A percentile compares a stretch with the other conserved stretches of the same genome.
Evolutionary conservation across 2,329 filamentous ascomycete species (phyloP).

Genomic region (Ilyonectria destructans): DNA sequence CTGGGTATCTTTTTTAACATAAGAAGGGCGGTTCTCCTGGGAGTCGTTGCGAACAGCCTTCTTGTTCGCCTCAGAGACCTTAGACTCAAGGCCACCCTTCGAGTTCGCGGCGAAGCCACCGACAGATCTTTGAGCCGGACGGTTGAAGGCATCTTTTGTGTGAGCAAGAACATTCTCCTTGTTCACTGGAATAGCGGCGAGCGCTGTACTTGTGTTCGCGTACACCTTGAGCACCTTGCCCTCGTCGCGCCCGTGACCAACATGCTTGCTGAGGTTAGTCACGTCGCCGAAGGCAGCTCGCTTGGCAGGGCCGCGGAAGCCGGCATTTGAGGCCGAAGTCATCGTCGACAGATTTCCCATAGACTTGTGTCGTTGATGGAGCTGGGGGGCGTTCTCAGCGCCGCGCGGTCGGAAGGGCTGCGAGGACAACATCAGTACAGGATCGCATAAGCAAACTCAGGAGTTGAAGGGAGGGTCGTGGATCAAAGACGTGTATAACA

Average conservation of each 20-base stretch:
- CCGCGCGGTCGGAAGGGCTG: conserved; percentile 61
- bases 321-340: conserved; percentile 46
- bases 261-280: conserved; percentile 75
- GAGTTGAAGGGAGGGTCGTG: conserved; percentile 39
- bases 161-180: conserved; percentile 63
- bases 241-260: conserved; percentile 50
- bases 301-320: conserved; percentile 71
- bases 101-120: conserved; percentile 42
- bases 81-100: conserved; percentile 45
- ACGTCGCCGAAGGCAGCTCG: conserved; percentile 87
- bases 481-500: conserved; percentile 15
- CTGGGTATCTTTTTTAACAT: conserved; percentile 41
- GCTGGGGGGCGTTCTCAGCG: conserved; percentile 67
- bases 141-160: conserved; percentile 57
- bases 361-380: conserved; percentile 90
- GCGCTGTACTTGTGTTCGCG: conserved; percentile 46
- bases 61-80: conserved; percentile 46
- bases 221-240: conserved; percentile 57
- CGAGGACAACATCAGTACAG: conserved; percentile 36
- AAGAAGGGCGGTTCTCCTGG: conserved; percentile 36
- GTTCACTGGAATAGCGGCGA: conserved; percentile 49
- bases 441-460: conserved; percentile 24
- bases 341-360: conserved; percentile 69
- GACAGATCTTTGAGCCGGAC: conserved; percentile 55
- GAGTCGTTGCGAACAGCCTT: conserved; percentile 39